Percentiles rank a stretch among this genome's conserved stretches.
These are phyloP conservation scores for Hypoxylon cercidicola DNA, from an alignment of 495 filamentous ascomycete species.

Conservation along the genomic window DNA sequence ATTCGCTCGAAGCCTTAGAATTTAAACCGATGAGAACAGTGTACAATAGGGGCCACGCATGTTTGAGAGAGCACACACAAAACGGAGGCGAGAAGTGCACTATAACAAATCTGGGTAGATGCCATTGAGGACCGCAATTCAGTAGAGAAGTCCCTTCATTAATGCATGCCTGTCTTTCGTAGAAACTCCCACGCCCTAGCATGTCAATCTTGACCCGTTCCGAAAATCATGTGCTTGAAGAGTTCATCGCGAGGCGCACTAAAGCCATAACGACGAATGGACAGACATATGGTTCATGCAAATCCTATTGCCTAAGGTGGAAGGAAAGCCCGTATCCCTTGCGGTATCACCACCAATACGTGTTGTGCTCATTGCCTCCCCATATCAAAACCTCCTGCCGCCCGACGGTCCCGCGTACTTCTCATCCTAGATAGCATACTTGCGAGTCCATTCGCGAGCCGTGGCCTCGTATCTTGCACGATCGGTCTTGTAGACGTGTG, in stretches of 20 bases:
- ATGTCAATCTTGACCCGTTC: constrained; percentile 34
- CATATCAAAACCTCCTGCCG: constrained; percentile 14
- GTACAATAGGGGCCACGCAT: not conserved
- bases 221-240: constrained; percentile 26
- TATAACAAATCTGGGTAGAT: constrained; percentile 34
- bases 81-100: constrained; percentile 19
- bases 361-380: constrained; percentile 28
- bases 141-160: constrained; percentile 30
- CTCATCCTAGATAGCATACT: constrained; percentile 83
- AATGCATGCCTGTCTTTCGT: constrained; percentile 34
- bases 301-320: constrained; percentile 42
- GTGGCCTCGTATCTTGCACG: constrained; percentile 94
- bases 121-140: constrained; percentile 28
- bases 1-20: no score
- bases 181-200: constrained; percentile 23
- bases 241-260: constrained; percentile 26
- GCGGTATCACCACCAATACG: constrained; percentile 31
- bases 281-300: constrained; percentile 44
- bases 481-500: constrained; percentile 99
- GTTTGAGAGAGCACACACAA: not conserved
- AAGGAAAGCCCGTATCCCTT: constrained; percentile 32
- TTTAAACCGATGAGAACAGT: no score
- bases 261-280: constrained; percentile 43
- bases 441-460: constrained; percentile 97
- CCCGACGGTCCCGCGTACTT: constrained; percentile 5